A percentile compares a stretch with the other conserved stretches of the same genome.
Evolutionary conservation across 345 rosid genomes (phyloP).

Genomic region (Acer campestre): DNA sequence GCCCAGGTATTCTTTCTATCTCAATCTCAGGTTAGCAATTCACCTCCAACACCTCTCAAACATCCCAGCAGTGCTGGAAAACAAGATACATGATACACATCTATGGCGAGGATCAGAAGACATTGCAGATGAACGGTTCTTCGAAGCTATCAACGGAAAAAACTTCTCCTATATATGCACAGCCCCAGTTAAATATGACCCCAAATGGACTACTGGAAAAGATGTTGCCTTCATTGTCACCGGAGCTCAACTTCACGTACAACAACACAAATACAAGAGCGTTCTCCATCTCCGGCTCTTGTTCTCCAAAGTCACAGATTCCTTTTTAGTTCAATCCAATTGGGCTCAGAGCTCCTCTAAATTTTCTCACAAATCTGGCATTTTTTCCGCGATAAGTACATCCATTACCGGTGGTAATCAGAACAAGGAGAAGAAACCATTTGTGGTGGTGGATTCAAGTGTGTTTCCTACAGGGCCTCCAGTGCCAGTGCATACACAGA

Average conservation of each 20-base stretch:
- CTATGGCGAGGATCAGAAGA: slow-evolving; percentile 76
- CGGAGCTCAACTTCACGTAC: slow-evolving; percentile 80
- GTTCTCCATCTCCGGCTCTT: slow-evolving; percentile 79
- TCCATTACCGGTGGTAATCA: slow-evolving; percentile 46
- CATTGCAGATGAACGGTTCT: slow-evolving; percentile 35
- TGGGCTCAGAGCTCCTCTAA: slow-evolving; percentile 62
- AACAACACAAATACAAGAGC: slow-evolving; percentile 59
- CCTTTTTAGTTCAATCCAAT: slow-evolving; percentile 42
- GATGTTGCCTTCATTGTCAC: slow-evolving; percentile 74
- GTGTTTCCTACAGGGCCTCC: slow-evolving; percentile 92
- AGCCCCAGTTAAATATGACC: slow-evolving; percentile 67
- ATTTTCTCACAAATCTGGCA: slow-evolving; percentile 65
- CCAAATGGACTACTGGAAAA: slow-evolving; percentile 43
- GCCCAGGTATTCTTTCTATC: neutral
- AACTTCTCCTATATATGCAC: slow-evolving; percentile 75
- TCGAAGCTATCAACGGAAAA: slow-evolving; percentile 61
- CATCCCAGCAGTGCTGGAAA: slow-evolving; percentile 49
- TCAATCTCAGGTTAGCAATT: slow-evolving; percentile 55
- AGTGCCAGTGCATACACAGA: slow-evolving; percentile 61
- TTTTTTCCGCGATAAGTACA: slow-evolving; percentile 70
- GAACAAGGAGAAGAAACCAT: slow-evolving; percentile 39
- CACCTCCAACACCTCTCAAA: slow-evolving; percentile 76
- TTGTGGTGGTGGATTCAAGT: slow-evolving; percentile 66
- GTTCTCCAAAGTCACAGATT: slow-evolving; percentile 60
- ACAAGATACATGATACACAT: slow-evolving; percentile 51